Conservation (phyloP, 257 asterid species). For the Rhazya stricta region DNA sequence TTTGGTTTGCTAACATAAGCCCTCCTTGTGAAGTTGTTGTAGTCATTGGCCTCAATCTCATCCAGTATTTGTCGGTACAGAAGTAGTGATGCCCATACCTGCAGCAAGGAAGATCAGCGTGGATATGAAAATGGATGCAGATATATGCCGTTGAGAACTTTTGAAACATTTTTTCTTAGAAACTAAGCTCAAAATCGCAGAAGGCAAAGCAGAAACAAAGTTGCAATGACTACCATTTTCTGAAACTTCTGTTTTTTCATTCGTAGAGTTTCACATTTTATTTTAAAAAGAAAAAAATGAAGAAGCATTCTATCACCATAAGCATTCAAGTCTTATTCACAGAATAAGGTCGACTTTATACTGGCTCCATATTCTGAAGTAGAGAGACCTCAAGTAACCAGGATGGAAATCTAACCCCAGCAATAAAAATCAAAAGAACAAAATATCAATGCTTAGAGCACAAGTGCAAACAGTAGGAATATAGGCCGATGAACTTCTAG, state of each 20-base stretch:
- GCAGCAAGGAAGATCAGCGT: conserved; percentile 5
- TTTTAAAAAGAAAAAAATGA: too few relatives aligned
- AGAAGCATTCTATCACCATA: neutral
- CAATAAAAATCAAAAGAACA: neutral
- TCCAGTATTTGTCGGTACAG: conserved; percentile 82
- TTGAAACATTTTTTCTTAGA: neutral
- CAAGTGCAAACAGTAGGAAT: neutral
- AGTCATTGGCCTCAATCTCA: conserved; percentile 93
- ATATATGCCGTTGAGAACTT: neutral
- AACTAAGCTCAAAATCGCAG: neutral
- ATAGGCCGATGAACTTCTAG: neutral
- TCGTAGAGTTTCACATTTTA: too few relatives aligned
- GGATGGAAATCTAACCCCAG: neutral
- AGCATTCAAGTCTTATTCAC: neutral
- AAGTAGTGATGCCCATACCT: conserved; percentile 86
- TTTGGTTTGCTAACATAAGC: conserved; percentile 87
- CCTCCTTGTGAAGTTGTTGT: conserved; percentile 86
- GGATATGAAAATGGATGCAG: neutral
- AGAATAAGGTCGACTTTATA: neutral
- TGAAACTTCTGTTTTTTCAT: too few relatives aligned
- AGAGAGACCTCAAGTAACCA: neutral
- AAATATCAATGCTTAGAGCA: neutral
- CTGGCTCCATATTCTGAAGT: neutral
- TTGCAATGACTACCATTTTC: neutral
- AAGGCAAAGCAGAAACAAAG: neutral